Evolutionary conservation across 2,329 filamentous ascomycete species (phyloP).

Genomic region (Xylaria sp.): DNA sequence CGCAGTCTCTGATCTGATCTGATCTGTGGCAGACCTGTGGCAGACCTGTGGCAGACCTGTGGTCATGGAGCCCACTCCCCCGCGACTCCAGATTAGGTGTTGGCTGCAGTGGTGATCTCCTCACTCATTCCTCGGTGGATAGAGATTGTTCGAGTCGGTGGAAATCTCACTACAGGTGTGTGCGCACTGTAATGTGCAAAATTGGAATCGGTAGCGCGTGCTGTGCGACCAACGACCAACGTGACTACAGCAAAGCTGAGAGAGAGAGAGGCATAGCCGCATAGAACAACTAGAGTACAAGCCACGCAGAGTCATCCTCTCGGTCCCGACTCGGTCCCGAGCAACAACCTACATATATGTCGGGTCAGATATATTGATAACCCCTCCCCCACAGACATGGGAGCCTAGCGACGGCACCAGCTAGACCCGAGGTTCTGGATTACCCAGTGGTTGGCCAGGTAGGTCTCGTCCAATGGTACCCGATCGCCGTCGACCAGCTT

Average conservation of each 20-base stretch:
- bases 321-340: conserved; percentile 41
- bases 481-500: conserved; percentile 10
- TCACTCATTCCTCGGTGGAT: not conserved
- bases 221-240: conserved; percentile 21
- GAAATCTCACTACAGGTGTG: not conserved
- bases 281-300: not conserved
- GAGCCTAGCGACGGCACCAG: conserved; percentile 6
- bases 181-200: conserved; percentile 4
- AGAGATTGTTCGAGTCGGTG: not conserved
- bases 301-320: conserved; percentile 22
- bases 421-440: conserved; percentile 23
- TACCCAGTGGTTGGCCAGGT: conserved; percentile 13
- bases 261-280: too few species aligned
- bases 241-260: conserved; percentile 8
- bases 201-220: conserved; percentile 11
- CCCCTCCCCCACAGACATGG: conserved; percentile 11
- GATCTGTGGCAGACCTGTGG: not conserved
- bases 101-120: not conserved
- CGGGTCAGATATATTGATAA: not conserved
- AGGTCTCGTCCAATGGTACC: conserved; percentile 1
- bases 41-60: conserved; percentile 13
- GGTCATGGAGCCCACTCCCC: conserved; percentile 10
- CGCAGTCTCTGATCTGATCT: conserved; percentile 9
- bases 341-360: not conserved
- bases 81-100: not conserved